Conservation (phyloP, 768 basidiomycete genomes). For the Leccinum pellstonianum region DNA sequence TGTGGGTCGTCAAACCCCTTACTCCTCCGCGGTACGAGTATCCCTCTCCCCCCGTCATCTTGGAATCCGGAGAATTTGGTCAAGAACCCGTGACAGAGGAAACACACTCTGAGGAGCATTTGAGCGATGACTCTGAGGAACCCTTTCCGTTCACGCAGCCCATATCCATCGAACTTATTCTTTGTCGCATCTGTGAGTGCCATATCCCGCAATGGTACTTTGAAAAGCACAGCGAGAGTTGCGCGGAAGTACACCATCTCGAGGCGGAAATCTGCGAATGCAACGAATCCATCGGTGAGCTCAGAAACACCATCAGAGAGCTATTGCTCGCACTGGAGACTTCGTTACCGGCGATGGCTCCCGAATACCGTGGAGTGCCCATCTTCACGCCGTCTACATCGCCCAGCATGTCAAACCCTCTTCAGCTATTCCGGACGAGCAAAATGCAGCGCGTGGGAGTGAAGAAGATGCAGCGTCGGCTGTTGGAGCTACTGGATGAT, state of each 20-base stretch:
- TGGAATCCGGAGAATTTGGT: slow-evolving; percentile 46
- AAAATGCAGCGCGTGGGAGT: slow-evolving; percentile 80
- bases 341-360: slow-evolving; percentile 60
- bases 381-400: slow-evolving; percentile 75
- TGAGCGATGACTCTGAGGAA: slow-evolving; percentile 48
- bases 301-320: slow-evolving; percentile 83
- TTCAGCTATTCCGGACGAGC: slow-evolving; percentile 72
- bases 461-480: slow-evolving; percentile 75
- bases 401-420: slow-evolving; percentile 68
- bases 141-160: slow-evolving; percentile 76
- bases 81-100: slow-evolving; percentile 37
- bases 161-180: slow-evolving; percentile 78
- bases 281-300: slow-evolving; percentile 89
- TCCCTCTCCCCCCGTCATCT: slow-evolving; percentile 57
- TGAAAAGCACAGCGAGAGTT: slow-evolving; percentile 99
- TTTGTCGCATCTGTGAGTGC: slow-evolving; percentile 97
- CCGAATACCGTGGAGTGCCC: slow-evolving; percentile 87
- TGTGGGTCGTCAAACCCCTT: slow-evolving; percentile 95
- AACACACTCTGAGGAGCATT: slow-evolving; percentile 39
- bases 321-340: slow-evolving; percentile 70
- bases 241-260: slow-evolving; percentile 91
- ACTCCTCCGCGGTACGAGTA: slow-evolving; percentile 68
- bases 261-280: slow-evolving; percentile 93
- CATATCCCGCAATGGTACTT: slow-evolving; percentile 99
- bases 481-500: slow-evolving; percentile 86